Conservation (phyloP, 306 rosid genomes). For the Vicia sativa region DNA sequence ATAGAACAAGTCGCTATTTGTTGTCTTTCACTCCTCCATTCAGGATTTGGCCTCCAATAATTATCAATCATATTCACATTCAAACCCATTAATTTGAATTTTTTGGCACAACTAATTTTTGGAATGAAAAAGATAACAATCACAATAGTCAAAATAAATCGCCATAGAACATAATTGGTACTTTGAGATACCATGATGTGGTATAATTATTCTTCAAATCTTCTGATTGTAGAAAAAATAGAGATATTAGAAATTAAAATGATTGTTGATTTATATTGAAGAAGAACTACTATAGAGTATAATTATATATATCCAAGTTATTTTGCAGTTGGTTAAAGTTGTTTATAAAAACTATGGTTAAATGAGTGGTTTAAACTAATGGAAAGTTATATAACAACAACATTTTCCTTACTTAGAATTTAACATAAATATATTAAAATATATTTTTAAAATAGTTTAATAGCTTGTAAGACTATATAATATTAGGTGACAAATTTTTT, state of each 20-base stretch:
- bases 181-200: slow-evolving; percentile 3
- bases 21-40: slow-evolving; percentile 34
- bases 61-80: slow-evolving; percentile 44
- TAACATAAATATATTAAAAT: not conserved
- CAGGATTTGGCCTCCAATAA: slow-evolving; percentile 40
- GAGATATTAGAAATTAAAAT: not conserved
- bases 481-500: no score
- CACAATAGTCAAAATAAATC: slow-evolving; percentile 12
- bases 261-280: not conserved
- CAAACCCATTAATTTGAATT: slow-evolving; percentile 17
- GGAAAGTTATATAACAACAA: not conserved
- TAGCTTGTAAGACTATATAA: not conserved
- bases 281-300: not conserved
- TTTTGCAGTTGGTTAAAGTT: slow-evolving; percentile 14
- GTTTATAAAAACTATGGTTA: slow-evolving; percentile 23
- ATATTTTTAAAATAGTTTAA: not conserved
- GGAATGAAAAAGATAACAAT: slow-evolving; percentile 5
- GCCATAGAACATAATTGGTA: not conserved
- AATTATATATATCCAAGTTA: slow-evolving; percentile 20
- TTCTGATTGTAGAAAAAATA: not conserved
- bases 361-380: not conserved
- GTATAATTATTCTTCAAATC: not conserved
- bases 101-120: slow-evolving; percentile 10
- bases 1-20: slow-evolving; percentile 41
- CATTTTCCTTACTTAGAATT: not conserved